A percentile compares a stretch with the other conserved stretches of the same genome.
phyloP scores from a whole-genome alignment of 202 grass and related monocot species.

The Schoenoplectus tabernaemontani region DNA sequence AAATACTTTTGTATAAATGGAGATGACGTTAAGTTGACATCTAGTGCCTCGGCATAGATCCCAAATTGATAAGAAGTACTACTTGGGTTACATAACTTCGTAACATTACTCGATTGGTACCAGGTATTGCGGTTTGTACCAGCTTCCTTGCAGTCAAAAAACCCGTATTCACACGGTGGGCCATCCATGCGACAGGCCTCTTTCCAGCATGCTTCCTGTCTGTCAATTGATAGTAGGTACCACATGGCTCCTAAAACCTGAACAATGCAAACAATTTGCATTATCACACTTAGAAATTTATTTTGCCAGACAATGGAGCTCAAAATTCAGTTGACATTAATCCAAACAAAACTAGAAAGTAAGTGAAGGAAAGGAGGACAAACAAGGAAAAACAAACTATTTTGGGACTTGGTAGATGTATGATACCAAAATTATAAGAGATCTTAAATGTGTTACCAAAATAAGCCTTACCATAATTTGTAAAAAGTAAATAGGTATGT shows the following conservation, averaged over 20 bases:
- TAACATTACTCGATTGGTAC: slow-evolving; percentile 50
- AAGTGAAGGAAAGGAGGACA: too few relatives aligned
- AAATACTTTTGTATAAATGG: slow-evolving; percentile 86
- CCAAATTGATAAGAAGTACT: slow-evolving; percentile 71
- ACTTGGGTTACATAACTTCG: slow-evolving; percentile 40
- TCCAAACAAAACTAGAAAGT: too few relatives aligned
- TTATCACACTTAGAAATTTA: too few relatives aligned
- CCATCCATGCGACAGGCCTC: slow-evolving; percentile 45
- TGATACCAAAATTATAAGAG: neutral
- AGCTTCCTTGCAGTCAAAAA: slow-evolving; percentile 53
- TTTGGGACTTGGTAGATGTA: neutral
- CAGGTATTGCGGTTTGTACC: slow-evolving; percentile 29
- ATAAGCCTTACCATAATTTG: neutral
- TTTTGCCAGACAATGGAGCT: neutral
- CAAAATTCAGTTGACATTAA: neutral
- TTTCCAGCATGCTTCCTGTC: slow-evolving; percentile 72
- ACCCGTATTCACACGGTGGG: slow-evolving; percentile 42
- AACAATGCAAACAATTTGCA: neutral
- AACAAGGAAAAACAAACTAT: too few relatives aligned
- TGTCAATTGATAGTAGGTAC: slow-evolving; percentile 85
- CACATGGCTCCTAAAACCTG: slow-evolving; percentile 84
- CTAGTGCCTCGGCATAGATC: slow-evolving; percentile 66
- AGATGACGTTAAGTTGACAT: slow-evolving; percentile 48
- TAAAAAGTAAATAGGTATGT: neutral
- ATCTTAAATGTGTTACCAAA: neutral